Evolutionary conservation across 257 asterid genomes (phyloP), one percentile per base, ranked within the genome.

Genomic region (Ehretia macrophylla): DNA sequence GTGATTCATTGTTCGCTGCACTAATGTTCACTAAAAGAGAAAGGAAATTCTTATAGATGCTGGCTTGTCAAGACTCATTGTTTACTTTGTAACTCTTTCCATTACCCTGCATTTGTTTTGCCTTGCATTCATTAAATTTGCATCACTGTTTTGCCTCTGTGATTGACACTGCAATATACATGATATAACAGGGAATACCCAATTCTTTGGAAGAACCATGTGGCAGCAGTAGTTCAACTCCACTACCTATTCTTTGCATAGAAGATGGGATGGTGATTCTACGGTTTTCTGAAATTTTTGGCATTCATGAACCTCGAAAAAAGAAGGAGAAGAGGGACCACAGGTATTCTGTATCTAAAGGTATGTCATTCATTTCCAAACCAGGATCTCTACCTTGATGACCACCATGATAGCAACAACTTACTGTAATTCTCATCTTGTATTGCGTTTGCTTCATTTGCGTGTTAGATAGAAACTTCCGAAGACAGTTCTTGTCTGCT

Each of bases 271-370:
- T 67, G 76, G 90, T 79, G 48, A 89, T 93, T 67, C 72, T 93
- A 44, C 83, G 92, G 44, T 93, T 93, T 80, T 93, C 99, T 55
- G 97, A 93, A 74, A 86, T 93, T 70, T 93, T 93, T 59, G 95
- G 96, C 67, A 81, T 93, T 58, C 80, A 77, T 22, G 82, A 85
- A 68, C 92, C 96, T 49, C 55, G 69, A 56, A 89, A 76, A 70
- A 75, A 79, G 69, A 71, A 81, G 27, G 72, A 78, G 62, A 93
- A 86, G 81, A 80, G 90, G 80, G 96, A 85, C 14, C 72, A 64
- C 68, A 65, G 79, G 52, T 79, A 75, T 69, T 73, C 74, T 62
- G 63, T 77, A 62, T 83, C 89, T 51, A 89, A 69, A 89, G 99
- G 99, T 89, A 68, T 50, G 47, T 35, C n/a, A 35, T 66, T 21